These are phyloP conservation scores for Aureobasidium zeae DNA, from an alignment of 2,329 filamentous ascomycete species.

Conservation along the genomic window DNA sequence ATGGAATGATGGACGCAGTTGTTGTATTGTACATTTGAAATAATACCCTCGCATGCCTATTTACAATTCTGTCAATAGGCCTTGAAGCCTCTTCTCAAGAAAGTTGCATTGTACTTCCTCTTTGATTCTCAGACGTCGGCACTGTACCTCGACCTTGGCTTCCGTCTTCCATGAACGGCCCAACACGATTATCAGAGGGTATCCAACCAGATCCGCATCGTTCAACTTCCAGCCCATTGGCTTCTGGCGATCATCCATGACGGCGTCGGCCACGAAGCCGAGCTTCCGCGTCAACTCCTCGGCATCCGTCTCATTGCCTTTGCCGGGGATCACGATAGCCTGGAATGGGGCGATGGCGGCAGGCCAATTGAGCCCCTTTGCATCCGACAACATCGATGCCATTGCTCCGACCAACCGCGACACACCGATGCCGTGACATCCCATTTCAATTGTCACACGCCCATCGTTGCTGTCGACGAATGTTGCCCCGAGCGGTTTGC, in stretches of 20 bases:
- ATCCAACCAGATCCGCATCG: conserved; percentile 84
- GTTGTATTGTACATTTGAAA: background rate
- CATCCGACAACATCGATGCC: conserved; percentile 64
- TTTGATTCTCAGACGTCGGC: conserved; percentile 56
- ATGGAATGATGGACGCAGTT: conserved; percentile 66
- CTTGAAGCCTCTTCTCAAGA: conserved; percentile 40
- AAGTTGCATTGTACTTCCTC: conserved; percentile 42
- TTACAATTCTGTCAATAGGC: conserved; percentile 46
- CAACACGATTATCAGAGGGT: conserved; percentile 72
- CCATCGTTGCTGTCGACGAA: conserved; percentile 38
- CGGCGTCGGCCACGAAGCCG: conserved; percentile 19
- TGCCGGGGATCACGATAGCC: conserved; percentile 52
- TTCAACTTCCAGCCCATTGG: conserved; percentile 74
- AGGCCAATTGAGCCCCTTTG: conserved; percentile 78
- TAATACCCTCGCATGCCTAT: conserved; percentile 7
- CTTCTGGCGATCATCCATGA: conserved; percentile 61
- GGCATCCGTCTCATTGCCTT: conserved; percentile 17
- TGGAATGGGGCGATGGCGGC: conserved; percentile 77
- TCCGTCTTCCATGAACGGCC: conserved; percentile 58
- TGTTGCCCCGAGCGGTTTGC: conserved; percentile 58
- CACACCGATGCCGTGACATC: conserved; percentile 90
- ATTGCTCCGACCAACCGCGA: conserved; percentile 83
- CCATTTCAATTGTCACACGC: conserved; percentile 69
- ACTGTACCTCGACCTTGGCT: conserved; percentile 66
- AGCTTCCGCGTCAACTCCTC: conserved; percentile 8